phyloP scores from a whole-genome alignment of 805 yeast genomes.

The Blastobotrys muscicola region DNA sequence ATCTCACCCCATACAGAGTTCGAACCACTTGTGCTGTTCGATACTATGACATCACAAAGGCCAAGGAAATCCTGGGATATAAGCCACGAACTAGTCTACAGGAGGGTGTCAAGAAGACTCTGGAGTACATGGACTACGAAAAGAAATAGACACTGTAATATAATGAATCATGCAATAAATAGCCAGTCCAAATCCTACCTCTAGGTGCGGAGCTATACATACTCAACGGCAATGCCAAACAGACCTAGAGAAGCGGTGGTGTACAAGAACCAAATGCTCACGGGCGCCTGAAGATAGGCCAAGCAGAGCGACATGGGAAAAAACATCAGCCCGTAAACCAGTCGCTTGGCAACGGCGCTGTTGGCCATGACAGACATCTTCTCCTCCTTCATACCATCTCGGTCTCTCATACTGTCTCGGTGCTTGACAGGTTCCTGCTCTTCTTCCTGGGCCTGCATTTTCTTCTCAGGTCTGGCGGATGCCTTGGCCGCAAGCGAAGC shows the following conservation, averaged over 20 bases:
- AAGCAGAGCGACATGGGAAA: not conserved
- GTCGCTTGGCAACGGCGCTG: no score
- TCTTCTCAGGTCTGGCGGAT: no score
- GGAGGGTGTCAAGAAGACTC: slow-evolving; percentile 68
- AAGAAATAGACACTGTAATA: not conserved
- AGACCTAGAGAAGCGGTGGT: not conserved
- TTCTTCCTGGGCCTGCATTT: no score
- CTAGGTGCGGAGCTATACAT: not conserved
- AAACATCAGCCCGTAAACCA: not conserved
- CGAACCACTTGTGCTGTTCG: slow-evolving; percentile 86
- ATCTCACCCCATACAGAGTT: slow-evolving; percentile 93
- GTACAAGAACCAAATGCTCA: not conserved
- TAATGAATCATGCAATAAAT: not conserved
- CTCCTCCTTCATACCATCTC: no score
- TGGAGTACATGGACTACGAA: slow-evolving; percentile 67
- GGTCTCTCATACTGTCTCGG: no score
- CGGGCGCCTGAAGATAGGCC: not conserved
- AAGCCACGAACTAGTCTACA: slow-evolving; percentile 69
- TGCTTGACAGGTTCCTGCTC: no score
- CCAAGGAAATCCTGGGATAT: slow-evolving; percentile 69
- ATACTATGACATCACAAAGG: slow-evolving; percentile 86
- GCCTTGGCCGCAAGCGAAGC: no score
- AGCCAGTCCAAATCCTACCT: not conserved
- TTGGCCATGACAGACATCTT: no score
- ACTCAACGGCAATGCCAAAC: not conserved